Evolutionary conservation across 164 flowering plant genomes (phyloP), one percentile per base, ranked within the genome.

Genomic region (Dillenia suffruticosa): DNA sequence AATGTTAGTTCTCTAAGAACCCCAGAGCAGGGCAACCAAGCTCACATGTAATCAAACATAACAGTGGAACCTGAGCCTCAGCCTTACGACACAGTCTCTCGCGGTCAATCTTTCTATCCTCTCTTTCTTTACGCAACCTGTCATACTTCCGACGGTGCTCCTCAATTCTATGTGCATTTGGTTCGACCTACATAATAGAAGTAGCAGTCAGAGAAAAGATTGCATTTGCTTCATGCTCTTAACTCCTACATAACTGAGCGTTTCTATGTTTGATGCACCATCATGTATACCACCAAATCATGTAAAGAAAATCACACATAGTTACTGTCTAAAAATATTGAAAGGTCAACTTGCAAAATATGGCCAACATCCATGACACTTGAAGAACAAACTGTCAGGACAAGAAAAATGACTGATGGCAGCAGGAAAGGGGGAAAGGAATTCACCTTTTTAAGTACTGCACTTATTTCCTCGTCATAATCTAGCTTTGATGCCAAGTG

Each of bases 91-190:
- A 83, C 61, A 72, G 89, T 60, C 93, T 81, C 66, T 89, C 97
- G 46, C 84, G 88, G 65, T 82, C 89, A 71, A 60, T 61, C 72
- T 71, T 84, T 62, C 74, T 87, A 7, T 89, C 90, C 61, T 87
- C 84, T 63, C 81, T 84, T 58, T 88, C 94, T 68, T 85, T 88
- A 46, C 74, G 83, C 69, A 90, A 62, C 52, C 91, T 81, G 3
- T 94, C 97, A 72, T 94, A 94, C 74, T 91, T 94, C 68, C 89
- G 72, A 24, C 85, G 92, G 60, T 94, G 98, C 63, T 90, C 98
- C 70, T 94, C 97, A 76, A 94, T 80, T 79, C 72, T 88, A 66
- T 86, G 95, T 17, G 84, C 90, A 76, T 91, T 91, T 15, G 99
- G 99, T 66, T 94, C 96, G 68, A 94, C 96, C 99, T 94, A 76